These are phyloP conservation scores for Hortaea werneckii DNA, from an alignment of 2,329 filamentous ascomycete genomes.

Conservation along the genomic window DNA sequence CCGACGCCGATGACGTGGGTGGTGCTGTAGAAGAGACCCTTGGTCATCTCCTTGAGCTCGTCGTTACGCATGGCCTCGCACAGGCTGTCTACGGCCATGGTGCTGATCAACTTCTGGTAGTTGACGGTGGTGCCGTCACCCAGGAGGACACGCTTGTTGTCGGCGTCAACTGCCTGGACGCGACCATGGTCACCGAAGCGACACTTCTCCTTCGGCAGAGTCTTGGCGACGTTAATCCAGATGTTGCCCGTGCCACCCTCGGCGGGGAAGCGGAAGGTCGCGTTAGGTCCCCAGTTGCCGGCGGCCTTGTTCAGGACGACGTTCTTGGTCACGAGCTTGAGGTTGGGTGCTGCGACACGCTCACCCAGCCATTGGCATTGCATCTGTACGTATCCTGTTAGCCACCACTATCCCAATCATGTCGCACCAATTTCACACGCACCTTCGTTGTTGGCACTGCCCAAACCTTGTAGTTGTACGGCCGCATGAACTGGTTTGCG, in stretches of 20 bases:
- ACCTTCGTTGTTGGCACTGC: conserved; percentile 95
- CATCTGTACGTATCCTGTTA: conserved; percentile 55
- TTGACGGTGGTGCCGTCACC: conserved; percentile 77
- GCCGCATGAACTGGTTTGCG: conserved; percentile 94
- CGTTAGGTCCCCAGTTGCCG: conserved; percentile 96
- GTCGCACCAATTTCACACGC: conserved; percentile 25
- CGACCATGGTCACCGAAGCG: conserved; percentile 75
- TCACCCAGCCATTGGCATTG: conserved; percentile 98
- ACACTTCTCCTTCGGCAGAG: conserved; percentile 83
- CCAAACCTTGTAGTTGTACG: conserved; percentile 99
- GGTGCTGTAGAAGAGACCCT: conserved; percentile 90
- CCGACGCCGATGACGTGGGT: conserved; percentile 97
- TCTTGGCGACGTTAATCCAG: conserved; percentile 95
- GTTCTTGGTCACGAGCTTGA: conserved; percentile 89
- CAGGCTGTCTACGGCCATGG: conserved; percentile 88
- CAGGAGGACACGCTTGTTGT: conserved; percentile 71
- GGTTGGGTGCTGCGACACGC: conserved; percentile 90
- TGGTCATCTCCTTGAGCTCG: conserved; percentile 71
- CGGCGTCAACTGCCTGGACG: conserved; percentile 78
- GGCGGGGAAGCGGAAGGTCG: conserved; percentile 96
- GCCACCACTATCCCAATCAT: conserved; percentile 1
- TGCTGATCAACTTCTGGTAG: conserved; percentile 88
- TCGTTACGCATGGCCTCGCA: conserved; percentile 80
- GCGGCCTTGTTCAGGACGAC: conserved; percentile 93
- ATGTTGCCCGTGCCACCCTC: conserved; percentile 94